Conservation (phyloP, 2,329 filamentous ascomycete genomes). For the Aspergillus sp. region DNA sequence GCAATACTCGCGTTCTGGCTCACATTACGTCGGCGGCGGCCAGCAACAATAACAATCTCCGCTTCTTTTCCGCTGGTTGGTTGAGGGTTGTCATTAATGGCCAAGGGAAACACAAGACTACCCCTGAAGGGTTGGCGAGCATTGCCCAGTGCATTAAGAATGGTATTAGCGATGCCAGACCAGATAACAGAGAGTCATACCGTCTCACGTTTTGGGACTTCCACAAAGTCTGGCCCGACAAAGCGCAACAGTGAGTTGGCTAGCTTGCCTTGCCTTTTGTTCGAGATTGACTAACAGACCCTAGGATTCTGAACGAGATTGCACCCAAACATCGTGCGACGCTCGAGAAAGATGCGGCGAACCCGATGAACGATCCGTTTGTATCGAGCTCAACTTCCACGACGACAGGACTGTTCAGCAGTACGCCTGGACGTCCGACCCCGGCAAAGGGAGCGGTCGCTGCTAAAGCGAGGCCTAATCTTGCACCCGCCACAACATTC, state of each 20-base stretch:
- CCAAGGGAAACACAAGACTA: conserved; percentile 71
- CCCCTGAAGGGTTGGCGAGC: conserved; percentile 79
- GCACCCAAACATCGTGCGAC: conserved; percentile 76
- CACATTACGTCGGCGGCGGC: conserved; percentile 75
- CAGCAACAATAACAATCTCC: conserved; percentile 91
- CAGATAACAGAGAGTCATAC: conserved; percentile 82
- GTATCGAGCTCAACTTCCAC: conserved; percentile 18
- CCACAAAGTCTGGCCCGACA: conserved; percentile 71
- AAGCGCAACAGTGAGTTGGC: conserved; percentile 66
- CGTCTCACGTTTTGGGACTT: conserved; percentile 86
- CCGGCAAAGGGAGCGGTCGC: conserved; percentile 80
- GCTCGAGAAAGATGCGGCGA: conserved; percentile 78
- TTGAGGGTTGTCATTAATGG: conserved; percentile 77
- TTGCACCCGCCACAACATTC: conserved; percentile 41
- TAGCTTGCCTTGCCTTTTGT: neutral
- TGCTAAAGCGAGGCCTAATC: conserved; percentile 68
- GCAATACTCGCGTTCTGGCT: conserved; percentile 77
- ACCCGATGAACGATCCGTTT: conserved; percentile 49
- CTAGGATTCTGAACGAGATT: conserved; percentile 73
- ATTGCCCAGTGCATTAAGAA: conserved; percentile 88
- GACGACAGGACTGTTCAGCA: conserved; percentile 18
- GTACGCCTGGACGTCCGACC: conserved; percentile 47
- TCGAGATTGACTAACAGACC: conserved; percentile 23
- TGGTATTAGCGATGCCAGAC: conserved; percentile 84
- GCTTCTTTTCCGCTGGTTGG: conserved; percentile 78